phyloP scores from a whole-genome alignment of 768 basidiomycete genomes.

The Leccinum fibrillosum region DNA sequence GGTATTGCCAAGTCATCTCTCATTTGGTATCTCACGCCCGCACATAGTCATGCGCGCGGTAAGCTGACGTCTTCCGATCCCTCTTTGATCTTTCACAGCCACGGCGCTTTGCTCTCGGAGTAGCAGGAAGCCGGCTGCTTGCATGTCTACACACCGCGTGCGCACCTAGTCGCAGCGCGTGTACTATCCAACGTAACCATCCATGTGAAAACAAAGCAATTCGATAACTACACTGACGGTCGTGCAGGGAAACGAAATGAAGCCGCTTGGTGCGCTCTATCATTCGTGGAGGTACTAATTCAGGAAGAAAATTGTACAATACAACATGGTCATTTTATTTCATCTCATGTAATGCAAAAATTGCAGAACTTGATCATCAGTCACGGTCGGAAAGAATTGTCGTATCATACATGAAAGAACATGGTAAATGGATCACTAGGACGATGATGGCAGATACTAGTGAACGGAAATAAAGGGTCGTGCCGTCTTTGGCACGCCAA shows the following conservation, averaged over 20 bases:
- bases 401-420: background rate
- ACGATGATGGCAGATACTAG: background rate
- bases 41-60: background rate
- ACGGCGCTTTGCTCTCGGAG: background rate
- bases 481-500: conserved; percentile 4
- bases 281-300: background rate
- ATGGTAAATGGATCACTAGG: background rate
- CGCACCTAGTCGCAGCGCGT: background rate
- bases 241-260: background rate
- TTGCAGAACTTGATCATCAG: background rate
- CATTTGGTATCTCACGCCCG: background rate
- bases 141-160: background rate
- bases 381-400: background rate
- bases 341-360: background rate
- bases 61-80: background rate
- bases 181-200: background rate
- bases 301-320: background rate
- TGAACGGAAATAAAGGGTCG: background rate
- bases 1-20: background rate
- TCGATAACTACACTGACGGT: background rate
- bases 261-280: background rate
- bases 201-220: background rate
- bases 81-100: background rate
- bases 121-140: background rate
- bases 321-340: background rate